Evolutionary conservation across 139 green algal genomes (phyloP), one percentile per base, ranked within the genome.

Genomic region (Tetraselmis chui): DNA sequence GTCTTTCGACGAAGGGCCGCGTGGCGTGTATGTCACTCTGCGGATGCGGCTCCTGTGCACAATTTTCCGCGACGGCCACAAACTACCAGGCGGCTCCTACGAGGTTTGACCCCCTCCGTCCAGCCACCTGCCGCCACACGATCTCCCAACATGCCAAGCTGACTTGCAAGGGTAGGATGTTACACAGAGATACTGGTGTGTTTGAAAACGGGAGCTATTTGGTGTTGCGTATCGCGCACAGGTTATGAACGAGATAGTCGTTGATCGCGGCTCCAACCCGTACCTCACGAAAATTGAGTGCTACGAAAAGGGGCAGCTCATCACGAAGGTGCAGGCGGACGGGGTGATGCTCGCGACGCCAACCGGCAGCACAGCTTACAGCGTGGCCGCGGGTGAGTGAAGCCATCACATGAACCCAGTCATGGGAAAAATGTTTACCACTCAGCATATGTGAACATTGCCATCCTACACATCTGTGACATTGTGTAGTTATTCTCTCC

Each of bases 211-310:
- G n/a, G n/a, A n/a, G n/a, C n/a, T n/a, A n/a, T n/a, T n/a, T n/a
- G n/a, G n/a, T n/a, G n/a, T n/a, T n/a, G n/a, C n/a, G n/a, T n/a
- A n/a, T n/a, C n/a, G n/a, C n/a, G 45, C 45, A 31, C 31, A 96
- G 84, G 94, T 97, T 76, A 81, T 99, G 32, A 99, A 99, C 86
- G 96, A 99, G 91, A 90, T 99, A 80, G 94, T 98, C 18, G 90
- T 99, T 28, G 95, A 97, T 84, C 84, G 96, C 27, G 96, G 96
- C 27, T 87, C 90, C 75, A 91, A 87, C 75, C 89, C 93, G 27
- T 97, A 94, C 88, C 89, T 99, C n/a, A 96, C 93, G 75, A 97
- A 98, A 79, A 94, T 99, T 29, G 95, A 98, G 87, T 94, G 93
- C 78, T 97, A 93, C 32, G 93, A 96, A 85, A 84, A 87, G 75